Evolutionary conservation across 202 grass and related monocot genomes (phyloP).

Genomic region (Saccharum hybrid): DNA sequence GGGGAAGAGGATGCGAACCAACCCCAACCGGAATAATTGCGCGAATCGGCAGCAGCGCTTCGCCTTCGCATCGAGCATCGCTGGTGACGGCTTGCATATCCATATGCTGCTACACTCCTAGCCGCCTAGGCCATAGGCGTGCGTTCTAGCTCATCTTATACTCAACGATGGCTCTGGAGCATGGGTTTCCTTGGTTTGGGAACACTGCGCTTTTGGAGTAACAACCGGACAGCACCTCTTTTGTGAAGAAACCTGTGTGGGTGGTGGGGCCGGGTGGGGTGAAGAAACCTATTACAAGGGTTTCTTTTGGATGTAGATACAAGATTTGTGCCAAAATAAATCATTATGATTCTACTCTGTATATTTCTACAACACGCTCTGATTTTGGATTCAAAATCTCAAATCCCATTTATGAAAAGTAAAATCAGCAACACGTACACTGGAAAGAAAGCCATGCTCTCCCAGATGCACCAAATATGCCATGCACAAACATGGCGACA

Average conservation of each 20-base stretch:
- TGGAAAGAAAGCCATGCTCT: background rate
- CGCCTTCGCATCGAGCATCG: background rate
- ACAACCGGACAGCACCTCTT: background rate
- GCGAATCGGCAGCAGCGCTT: background rate
- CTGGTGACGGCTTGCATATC: constrained; percentile 13
- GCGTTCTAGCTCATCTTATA: background rate
- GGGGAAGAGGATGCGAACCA: background rate
- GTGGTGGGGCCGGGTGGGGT: background rate
- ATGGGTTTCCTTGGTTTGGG: background rate
- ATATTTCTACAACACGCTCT: background rate
- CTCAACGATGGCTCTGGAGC: background rate
- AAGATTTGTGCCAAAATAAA: background rate
- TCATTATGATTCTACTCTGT: background rate
- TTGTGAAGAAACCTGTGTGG: background rate
- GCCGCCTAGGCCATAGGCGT: background rate
- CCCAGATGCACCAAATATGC: background rate
- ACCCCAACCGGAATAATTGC: constrained; percentile 34
- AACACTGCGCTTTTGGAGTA: background rate
- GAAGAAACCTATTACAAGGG: background rate
- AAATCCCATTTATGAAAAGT: background rate
- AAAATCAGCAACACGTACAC: background rate
- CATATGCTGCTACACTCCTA: background rate
- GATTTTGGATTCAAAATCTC: background rate
- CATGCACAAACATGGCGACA: background rate
- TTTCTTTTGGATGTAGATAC: background rate